Base-by-base conservation (phyloP, 2,329 filamentous ascomycete genomes). In the Lachnellula suecica region DNA sequence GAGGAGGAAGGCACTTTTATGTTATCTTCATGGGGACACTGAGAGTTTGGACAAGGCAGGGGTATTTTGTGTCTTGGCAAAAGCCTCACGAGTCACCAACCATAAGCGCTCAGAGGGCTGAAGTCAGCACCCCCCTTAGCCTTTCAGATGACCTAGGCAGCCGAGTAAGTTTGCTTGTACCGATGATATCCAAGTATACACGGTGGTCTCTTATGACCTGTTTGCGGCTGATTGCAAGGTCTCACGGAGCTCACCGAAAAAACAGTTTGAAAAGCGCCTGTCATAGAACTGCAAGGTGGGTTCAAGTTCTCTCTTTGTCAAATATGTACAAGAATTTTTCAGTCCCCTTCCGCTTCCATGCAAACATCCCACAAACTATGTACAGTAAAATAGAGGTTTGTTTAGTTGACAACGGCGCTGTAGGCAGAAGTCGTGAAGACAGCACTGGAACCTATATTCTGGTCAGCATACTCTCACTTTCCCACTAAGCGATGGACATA, bases 401-500 rank as follows among this genome's bases (percentile, higher is more conserved):
- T 45, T 34, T 53, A 53, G 25, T 38, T 45, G 23, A 53, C 41
- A 19, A 27, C 43, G 19, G 51, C 45, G 22, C 50, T 47, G 59
- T 72, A 75, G 23, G 65, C 65, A n/a, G 62, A 66, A 4, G 72
- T 72, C 3, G 70, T 74, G 43, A 79, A 61, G 57, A 72, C 68
- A 56, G 72, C 75, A 45, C 76, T 69, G 34, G 59, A 25, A 22
- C 52, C 52, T 54, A 70, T n/a, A 9, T 20, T n/a, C 13, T 2
- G 9, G 24, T 49, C 35, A 49, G 40, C 41, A 46, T 10, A 25
- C 3, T 20, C 11, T 10, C 8, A 17, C n/a, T 20, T 34, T 8
- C 3, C 37, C 1, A n/a, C 15, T 23, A 9, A 29, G 43, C 3
- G 3, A 9, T 25, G 1, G 4, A 45, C 51, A 23, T 53, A 49